phyloP scores from a whole-genome alignment of 2,329 filamentous ascomycete species.

The Hymenoscyphus occultus region DNA sequence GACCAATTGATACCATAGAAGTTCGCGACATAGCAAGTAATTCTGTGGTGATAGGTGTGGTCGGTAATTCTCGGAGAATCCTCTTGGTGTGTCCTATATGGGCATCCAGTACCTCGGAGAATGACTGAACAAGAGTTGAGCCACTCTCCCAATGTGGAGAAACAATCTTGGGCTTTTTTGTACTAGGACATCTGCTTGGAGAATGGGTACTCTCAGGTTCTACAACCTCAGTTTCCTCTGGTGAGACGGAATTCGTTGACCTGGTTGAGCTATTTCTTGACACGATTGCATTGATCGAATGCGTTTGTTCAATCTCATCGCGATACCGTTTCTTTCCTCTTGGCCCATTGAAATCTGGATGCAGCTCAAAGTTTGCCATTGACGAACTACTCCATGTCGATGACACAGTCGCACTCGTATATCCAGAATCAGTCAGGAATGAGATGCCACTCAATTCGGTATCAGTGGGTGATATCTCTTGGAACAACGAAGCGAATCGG shows the following conservation, averaged over 20 bases:
- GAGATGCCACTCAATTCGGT: constrained; percentile 24
- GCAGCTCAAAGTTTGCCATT: constrained; percentile 14
- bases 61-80: constrained; percentile 21
- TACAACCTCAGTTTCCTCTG: neutral
- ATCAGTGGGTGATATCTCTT: constrained; percentile 19
- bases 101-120: constrained; percentile 27
- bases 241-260: neutral
- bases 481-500: constrained; percentile 13
- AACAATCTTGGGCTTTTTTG: constrained; percentile 19
- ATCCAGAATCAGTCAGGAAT: constrained; percentile 29
- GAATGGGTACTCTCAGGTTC: constrained; percentile 16
- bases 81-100: constrained; percentile 28
- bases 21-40: constrained; percentile 27
- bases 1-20: constrained; percentile 28
- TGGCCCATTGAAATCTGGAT: constrained; percentile 19
- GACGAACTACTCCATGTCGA: constrained; percentile 15
- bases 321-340: constrained; percentile 19
- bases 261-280: constrained; percentile 8
- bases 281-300: neutral
- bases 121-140: constrained; percentile 23
- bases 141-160: constrained; percentile 26
- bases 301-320: constrained; percentile 14
- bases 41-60: constrained; percentile 22
- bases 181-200: constrained; percentile 21
- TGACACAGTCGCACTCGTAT: constrained; percentile 25